These are phyloP conservation scores for Phylloporus sp. DNA, from an alignment of 1,284 basidiomycete species.

Conservation along the genomic window DNA sequence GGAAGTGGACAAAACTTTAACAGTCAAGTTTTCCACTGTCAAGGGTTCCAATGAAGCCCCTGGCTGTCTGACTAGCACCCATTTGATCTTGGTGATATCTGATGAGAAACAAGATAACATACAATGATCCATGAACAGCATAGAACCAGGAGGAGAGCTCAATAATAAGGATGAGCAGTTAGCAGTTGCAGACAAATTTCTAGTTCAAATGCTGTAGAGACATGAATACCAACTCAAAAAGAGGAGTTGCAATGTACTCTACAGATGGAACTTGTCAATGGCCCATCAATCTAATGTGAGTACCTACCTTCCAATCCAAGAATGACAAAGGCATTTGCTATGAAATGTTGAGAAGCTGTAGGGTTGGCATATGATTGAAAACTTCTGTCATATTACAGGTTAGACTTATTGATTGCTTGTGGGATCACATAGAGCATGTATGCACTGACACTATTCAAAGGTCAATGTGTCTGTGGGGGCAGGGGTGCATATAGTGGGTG, in stretches of 20 bases:
- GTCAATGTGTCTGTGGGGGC: conserved; percentile 58
- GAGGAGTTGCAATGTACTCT: conserved; percentile 59
- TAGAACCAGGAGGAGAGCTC: conserved; percentile 83
- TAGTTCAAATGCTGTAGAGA: conserved; percentile 64
- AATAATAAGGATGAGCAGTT: conserved; percentile 90
- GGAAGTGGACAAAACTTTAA: conserved; percentile 81
- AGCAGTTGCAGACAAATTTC: conserved; percentile 72
- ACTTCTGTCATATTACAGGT: conserved; percentile 67
- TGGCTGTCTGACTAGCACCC: conserved; percentile 80
- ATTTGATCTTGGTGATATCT: conserved; percentile 85
- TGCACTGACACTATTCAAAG: conserved; percentile 60
- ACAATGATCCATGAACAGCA: conserved; percentile 88
- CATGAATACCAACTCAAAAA: neutral
- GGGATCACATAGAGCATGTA: conserved; percentile 17
- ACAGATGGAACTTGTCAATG: conserved; percentile 87
- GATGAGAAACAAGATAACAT: conserved; percentile 92
- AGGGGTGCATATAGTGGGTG: conserved; percentile 57
- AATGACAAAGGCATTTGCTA: conserved; percentile 80
- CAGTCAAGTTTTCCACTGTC: conserved; percentile 78
- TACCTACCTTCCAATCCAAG: conserved; percentile 69
- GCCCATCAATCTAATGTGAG: conserved; percentile 85
- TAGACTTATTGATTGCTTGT: conserved; percentile 7
- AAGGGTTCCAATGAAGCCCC: conserved; percentile 64
- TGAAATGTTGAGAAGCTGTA: conserved; percentile 71
- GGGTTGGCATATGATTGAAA: conserved; percentile 83